A percentile compares a stretch with the other conserved stretches of the same genome.
Evolutionary conservation across 768 basidiomycete species (phyloP).

Genomic region (Tricholoma saponaceum): DNA sequence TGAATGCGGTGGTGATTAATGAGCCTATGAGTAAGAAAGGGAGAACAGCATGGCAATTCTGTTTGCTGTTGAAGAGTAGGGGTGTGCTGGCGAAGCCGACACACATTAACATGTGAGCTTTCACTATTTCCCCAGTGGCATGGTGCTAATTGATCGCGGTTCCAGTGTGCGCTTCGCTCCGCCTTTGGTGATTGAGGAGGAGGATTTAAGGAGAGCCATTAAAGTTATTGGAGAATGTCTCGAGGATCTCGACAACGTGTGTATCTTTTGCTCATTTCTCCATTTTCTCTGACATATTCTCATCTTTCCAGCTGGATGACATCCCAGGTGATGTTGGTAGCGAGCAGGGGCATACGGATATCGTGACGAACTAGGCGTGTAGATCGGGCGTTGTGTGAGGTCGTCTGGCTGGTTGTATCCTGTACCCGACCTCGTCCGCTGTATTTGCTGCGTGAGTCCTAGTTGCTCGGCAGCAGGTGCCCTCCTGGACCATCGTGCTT

Average conservation of each 20-base stretch:
- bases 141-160: not conserved
- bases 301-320: conserved; percentile 27
- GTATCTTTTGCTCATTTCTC: conserved; percentile 14
- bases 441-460: not conserved
- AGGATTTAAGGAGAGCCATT: conserved; percentile 73
- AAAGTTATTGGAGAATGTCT: conserved; percentile 73
- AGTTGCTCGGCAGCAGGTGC: not conserved
- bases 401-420: not conserved
- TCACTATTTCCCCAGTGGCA: not conserved
- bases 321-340: conserved; percentile 63
- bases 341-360: conserved; percentile 50
- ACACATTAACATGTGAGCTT: conserved; percentile 83
- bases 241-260: conserved; percentile 74
- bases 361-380: conserved; percentile 13
- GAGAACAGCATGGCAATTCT: conserved; percentile 93
- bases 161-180: conserved; percentile 92
- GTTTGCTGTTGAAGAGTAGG: conserved; percentile 85
- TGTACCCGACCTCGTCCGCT: not conserved
- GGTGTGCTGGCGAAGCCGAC: conserved; percentile 96
- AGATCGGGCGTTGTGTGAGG: not conserved
- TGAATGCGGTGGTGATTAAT: conserved; percentile 94
- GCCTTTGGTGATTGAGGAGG: conserved; percentile 90
- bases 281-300: not conserved
- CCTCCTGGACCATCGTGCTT: not conserved
- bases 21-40: conserved; percentile 74